Base-by-base conservation (phyloP, 1,284 basidiomycete species). In the Albatrellus sp. region DNA sequence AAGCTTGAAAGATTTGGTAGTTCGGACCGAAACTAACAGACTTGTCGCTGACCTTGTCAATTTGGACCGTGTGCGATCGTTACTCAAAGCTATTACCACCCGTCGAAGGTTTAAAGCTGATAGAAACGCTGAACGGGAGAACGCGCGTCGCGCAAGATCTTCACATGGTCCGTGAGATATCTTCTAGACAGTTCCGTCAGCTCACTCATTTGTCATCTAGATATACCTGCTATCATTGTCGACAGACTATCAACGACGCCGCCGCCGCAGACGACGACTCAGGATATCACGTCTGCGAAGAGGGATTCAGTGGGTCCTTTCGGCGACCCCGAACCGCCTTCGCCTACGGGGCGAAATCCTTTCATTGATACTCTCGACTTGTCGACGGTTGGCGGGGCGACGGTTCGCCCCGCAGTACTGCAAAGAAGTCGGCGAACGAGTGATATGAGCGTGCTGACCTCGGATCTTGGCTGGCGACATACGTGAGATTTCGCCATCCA, bases 11-110 rank as follows among this genome's bases (percentile, higher is more conserved):
- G 90, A 94, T 49, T 71, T 91, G 1, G 75, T 90, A 11, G 67
- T 72, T 10, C 68, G 91, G 40, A 80, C 80, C 10, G 80, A 83
- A 48, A 87, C 76, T 43, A 88, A 82, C 55, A 80, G 81, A 52
- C 67, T 85, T 13, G 86, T 96, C 12, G 79, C 77, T 0, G 85
- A 89, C 52, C 68, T 90, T 9, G 86, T 92, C 34, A 84, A 89
- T 56, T 63, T 90, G 37, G 91, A 93, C 63, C 75, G 82, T 42
- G 85, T 92, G 2, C 74, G 80, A 41, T 90, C 88, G 0, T 60
- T 91, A 36, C 64, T 94, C 17, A 73, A 74, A 46, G 87, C 84
- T 47, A 80, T 90, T 40, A 76, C 81, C 34, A 75, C 75, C 54
- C 77, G 90, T 10, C 70, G 83, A 37, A 70, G 75, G 43, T 92